phyloP scores from a whole-genome alignment of 2,329 filamentous ascomycete genomes.

The Elsinoe ampelina region DNA sequence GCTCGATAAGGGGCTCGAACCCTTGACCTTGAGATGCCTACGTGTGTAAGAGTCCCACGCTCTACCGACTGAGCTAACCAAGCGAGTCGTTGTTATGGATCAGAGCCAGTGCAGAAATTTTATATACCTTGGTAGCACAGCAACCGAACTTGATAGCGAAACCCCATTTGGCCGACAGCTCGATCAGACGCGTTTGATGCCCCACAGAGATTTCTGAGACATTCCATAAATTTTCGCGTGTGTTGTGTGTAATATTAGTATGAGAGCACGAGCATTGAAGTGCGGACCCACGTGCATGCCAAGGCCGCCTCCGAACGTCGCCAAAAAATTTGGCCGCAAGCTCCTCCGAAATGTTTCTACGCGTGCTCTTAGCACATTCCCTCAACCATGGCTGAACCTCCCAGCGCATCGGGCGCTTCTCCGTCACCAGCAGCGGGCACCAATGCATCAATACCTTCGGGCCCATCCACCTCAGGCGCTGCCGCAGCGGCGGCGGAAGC shows the following conservation, averaged over 20 bases:
- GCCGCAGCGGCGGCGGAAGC: not conserved
- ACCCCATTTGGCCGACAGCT: no score
- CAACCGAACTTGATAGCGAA: no score
- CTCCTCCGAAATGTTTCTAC: not conserved
- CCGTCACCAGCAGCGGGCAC: constrained; percentile 4
- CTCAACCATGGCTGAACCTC: not conserved
- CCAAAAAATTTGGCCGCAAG: constrained; percentile 9
- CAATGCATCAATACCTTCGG: not conserved
- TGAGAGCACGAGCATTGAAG: not conserved
- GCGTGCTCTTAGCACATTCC: no score
- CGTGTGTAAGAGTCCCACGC: not conserved
- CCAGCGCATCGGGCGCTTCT: constrained; percentile 4
- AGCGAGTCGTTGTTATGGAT: not conserved
- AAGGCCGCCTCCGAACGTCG: constrained; percentile 1
- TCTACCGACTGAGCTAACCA: not conserved
- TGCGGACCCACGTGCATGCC: not conserved
- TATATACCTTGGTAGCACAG: not conserved
- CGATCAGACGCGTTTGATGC: no score
- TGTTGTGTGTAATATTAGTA: not conserved
- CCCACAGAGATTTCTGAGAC: not conserved
- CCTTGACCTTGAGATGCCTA: not conserved
- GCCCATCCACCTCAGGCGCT: not conserved
- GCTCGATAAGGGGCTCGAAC: not conserved
- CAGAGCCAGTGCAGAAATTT: not conserved
- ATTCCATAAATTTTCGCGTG: not conserved